Conservation (phyloP, 805 yeast species). For the Tetrapisispora fleetii region DNA sequence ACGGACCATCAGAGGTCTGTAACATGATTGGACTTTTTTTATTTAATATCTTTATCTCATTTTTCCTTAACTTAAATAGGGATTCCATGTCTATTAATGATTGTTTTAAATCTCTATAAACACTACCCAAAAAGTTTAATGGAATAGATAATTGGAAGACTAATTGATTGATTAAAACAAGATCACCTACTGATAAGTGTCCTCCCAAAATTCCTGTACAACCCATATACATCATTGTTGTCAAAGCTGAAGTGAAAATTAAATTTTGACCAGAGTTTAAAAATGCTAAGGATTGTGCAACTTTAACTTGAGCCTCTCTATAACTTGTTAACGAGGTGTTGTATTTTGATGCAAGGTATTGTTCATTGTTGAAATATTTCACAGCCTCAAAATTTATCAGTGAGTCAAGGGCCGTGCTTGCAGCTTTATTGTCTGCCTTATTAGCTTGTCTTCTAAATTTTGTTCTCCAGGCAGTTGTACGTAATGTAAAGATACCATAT, state of each 20-base stretch:
- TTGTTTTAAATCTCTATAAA: conserved; percentile 89
- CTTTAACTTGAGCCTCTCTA: conserved; percentile 59
- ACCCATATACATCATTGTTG: conserved; percentile 98
- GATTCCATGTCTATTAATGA: conserved; percentile 94
- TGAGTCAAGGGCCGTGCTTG: conserved; percentile 88
- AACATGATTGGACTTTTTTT: conserved; percentile 53
- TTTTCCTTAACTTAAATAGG: conserved; percentile 72
- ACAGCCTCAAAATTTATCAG: conserved; percentile 91
- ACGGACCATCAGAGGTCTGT: conserved; percentile 34
- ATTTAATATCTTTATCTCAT: conserved; percentile 57
- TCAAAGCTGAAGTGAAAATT: conserved; percentile 78
- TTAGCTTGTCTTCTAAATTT: conserved; percentile 82
- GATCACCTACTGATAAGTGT: conserved; percentile 80
- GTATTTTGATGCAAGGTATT: conserved; percentile 67
- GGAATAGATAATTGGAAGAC: conserved; percentile 96
- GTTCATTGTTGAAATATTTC: conserved; percentile 87
- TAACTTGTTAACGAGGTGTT: conserved; percentile 64
- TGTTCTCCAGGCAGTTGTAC: conserved; percentile 95
- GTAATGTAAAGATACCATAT: conserved; percentile 77
- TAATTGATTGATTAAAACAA: conserved; percentile 87
- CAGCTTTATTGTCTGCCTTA: conserved; percentile 91
- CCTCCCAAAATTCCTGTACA: conserved; percentile 86
- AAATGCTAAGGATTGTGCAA: conserved; percentile 75
- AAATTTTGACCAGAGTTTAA: conserved; percentile 71
- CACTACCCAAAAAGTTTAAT: conserved; percentile 87